Evolutionary conservation across 2,329 filamentous ascomycete species (phyloP).

Genomic region (Fusarium ramigenum): DNA sequence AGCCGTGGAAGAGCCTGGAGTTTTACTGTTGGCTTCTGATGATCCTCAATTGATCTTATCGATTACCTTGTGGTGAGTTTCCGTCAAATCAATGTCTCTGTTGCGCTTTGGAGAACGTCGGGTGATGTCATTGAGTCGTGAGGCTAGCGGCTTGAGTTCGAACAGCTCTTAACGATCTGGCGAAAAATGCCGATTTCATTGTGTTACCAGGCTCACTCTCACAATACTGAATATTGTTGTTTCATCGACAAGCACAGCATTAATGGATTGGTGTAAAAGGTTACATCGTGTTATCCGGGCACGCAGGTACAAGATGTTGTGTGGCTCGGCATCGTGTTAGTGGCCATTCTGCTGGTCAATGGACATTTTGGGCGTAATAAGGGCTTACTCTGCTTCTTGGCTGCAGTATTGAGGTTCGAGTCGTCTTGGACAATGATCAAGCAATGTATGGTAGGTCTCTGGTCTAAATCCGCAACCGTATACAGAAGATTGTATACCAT

Average conservation of each 20-base stretch:
- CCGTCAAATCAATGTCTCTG: rapidly evolving
- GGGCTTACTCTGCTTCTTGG: background rate
- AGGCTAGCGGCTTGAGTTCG: too few relatives aligned
- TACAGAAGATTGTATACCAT: too few relatives aligned
- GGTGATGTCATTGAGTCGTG: background rate
- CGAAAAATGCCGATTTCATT: background rate
- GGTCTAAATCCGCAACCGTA: background rate
- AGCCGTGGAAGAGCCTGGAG: background rate
- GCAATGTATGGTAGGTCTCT: too few relatives aligned
- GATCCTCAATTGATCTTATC: rapidly evolving
- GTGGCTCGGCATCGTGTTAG: background rate
- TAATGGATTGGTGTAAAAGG: background rate
- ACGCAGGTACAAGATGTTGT: constrained; percentile 15
- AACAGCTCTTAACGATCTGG: background rate
- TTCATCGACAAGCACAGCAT: rapidly evolving
- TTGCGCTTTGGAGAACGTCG: rapidly evolving
- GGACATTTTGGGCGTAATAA: background rate
- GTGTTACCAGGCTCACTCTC: background rate
- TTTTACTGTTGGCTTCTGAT: background rate
- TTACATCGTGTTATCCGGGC: constrained; percentile 3
- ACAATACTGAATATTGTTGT: background rate
- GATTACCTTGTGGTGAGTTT: rapidly evolving
- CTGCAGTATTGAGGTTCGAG: background rate
- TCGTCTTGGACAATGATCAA: background rate
- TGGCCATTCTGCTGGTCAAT: background rate